These are phyloP conservation scores for Brassica rapa DNA, from an alignment of 345 rosid genomes.

Conservation along the genomic window DNA sequence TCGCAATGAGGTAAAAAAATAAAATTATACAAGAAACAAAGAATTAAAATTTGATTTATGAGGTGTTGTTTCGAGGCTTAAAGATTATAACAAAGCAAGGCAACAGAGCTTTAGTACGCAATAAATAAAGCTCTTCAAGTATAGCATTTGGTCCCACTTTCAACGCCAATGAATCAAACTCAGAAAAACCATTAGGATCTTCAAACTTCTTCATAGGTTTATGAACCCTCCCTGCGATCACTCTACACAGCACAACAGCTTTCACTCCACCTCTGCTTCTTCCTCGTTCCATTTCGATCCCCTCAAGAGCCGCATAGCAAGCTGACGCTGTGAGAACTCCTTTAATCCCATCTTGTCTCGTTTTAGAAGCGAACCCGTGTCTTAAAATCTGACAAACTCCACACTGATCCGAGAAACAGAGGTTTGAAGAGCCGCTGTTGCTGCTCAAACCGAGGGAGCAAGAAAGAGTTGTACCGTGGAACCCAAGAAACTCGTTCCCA, in stretches of 20 bases:
- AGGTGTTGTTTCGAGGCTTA: conserved; percentile 36
- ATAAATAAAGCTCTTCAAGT: conserved; percentile 59
- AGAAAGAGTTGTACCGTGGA: conserved; percentile 51
- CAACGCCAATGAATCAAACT: conserved; percentile 72
- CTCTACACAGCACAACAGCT: conserved; percentile 69
- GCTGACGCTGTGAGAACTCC: conserved; percentile 62
- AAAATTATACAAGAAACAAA: not conserved
- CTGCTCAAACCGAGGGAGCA: conserved; percentile 53
- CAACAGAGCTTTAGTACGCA: conserved; percentile 63
- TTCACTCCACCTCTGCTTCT: conserved; percentile 22
- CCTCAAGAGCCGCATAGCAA: conserved; percentile 51
- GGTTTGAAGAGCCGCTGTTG: conserved; percentile 38
- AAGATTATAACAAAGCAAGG: conserved; percentile 75
- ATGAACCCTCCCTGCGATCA: conserved; percentile 67
- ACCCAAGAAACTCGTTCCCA: conserved; percentile 75
- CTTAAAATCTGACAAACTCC: conserved; percentile 60
- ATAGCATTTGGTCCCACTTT: conserved; percentile 40
- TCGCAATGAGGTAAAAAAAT: not conserved
- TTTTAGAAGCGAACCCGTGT: conserved; percentile 49
- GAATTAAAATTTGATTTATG: not conserved
- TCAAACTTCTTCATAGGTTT: conserved; percentile 47
- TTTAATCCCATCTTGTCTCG: conserved; percentile 29
- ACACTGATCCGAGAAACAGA: conserved; percentile 50
- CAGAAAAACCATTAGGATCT: conserved; percentile 42
- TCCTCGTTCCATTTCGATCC: conserved; percentile 25